phyloP scores from a whole-genome alignment of 805 yeast species.

The Pichia gijzeniarum region DNA sequence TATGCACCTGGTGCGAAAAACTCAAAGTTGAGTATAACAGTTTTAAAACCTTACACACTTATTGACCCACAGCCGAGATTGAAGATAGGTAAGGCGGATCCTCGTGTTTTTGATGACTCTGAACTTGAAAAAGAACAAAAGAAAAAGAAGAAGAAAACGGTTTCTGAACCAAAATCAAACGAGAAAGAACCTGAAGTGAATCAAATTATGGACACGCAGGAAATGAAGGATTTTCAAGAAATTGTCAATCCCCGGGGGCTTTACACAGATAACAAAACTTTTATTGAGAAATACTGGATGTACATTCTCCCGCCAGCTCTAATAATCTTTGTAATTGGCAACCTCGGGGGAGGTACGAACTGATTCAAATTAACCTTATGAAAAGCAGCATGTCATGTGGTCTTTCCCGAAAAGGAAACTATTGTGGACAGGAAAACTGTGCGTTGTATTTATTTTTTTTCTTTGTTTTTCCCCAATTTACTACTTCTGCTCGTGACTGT shows the following conservation, averaged over 20 bases:
- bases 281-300: conserved; percentile 59
- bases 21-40: not conserved
- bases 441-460: too few relatives aligned
- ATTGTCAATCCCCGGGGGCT: conserved; percentile 5
- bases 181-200: not conserved
- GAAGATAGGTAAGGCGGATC: not conserved
- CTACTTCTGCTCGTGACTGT: too few relatives aligned
- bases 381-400: not conserved
- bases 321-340: conserved; percentile 27
- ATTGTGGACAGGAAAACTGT: not conserved
- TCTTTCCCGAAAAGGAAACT: conserved; percentile 1
- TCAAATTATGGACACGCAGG: not conserved
- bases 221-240: conserved; percentile 5
- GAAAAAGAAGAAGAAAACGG: not conserved
- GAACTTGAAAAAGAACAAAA: not conserved
- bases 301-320: conserved; percentile 48
- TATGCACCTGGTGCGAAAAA: too few relatives aligned
- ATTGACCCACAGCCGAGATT: conserved; percentile 5
- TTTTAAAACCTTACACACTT: not conserved
- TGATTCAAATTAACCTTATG: too few relatives aligned
- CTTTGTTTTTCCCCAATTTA: too few relatives aligned
- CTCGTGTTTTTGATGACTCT: not conserved
- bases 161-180: not conserved
- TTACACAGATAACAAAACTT: conserved; percentile 31
- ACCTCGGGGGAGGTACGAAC: not conserved